A percentile compares a stretch with the other conserved stretches of the same genome.
These are phyloP conservation scores for Aegilops sharonensis DNA, from an alignment of 176 grass and related monocot genomes.

Conservation along the genomic window DNA sequence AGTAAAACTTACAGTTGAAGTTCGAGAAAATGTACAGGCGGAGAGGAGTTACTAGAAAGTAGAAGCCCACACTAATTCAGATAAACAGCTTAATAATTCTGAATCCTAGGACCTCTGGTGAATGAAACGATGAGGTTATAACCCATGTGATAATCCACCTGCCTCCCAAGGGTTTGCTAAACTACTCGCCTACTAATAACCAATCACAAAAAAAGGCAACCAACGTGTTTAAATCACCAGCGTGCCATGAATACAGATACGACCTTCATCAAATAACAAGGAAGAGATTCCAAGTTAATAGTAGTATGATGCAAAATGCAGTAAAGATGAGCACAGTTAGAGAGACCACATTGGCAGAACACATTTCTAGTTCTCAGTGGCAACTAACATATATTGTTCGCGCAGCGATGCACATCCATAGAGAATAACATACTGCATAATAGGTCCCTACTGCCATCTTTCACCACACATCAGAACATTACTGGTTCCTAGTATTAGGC, in stretches of 20 bases:
- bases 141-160: constrained; percentile 6
- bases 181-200: background rate
- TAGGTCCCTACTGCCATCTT: background rate
- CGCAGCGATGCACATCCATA: background rate
- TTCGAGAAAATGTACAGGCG: background rate
- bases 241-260: background rate
- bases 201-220: background rate
- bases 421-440: constrained; percentile 9
- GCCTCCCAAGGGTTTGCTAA: background rate
- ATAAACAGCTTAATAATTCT: background rate
- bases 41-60: background rate
- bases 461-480: constrained; percentile 1
- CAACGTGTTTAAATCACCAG: background rate
- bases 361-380: constrained; percentile 16
- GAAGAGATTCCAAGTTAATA: background rate
- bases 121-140: background rate
- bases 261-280: background rate
- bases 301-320: constrained; percentile 16
- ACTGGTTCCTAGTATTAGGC: constrained; percentile 28
- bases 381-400: constrained; percentile 27
- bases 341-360: background rate
- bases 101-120: background rate
- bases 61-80: background rate
- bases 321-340: background rate
- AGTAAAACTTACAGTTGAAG: too few relatives aligned